These are phyloP conservation scores for Colletotrichum truncatum DNA, from an alignment of 2,329 filamentous ascomycete species.

Conservation along the genomic window DNA sequence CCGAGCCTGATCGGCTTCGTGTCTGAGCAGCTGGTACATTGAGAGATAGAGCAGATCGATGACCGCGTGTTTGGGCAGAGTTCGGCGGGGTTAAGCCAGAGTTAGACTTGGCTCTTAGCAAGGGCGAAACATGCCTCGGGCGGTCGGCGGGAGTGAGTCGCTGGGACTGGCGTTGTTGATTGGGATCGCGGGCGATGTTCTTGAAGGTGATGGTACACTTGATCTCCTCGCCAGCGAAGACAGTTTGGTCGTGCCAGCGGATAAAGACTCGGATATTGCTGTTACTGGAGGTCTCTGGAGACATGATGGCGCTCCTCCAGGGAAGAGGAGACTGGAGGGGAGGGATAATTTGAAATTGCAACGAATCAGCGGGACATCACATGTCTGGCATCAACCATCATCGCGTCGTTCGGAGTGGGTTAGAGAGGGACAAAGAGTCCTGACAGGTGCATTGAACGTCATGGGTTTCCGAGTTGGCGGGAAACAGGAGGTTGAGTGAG, in stretches of 20 bases:
- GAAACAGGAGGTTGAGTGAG: conserved; percentile 27
- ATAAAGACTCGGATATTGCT: conserved; percentile 94
- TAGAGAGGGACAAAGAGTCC: conserved; percentile 28
- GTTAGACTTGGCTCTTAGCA: conserved; percentile 53
- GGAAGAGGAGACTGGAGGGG: conserved; percentile 18
- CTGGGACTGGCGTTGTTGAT: conserved; percentile 39
- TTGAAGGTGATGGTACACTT: conserved; percentile 97
- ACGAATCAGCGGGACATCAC: conserved; percentile 22
- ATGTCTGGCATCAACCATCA: conserved; percentile 28
- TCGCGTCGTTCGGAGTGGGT: conserved; percentile 15
- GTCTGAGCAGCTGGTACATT: conserved; percentile 58
- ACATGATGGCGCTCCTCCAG: conserved; percentile 49
- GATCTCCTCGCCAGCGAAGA: conserved; percentile 96
- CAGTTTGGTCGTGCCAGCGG: conserved; percentile 90
- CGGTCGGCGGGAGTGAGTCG: conserved; percentile 29
- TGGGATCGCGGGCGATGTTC: conserved; percentile 71
- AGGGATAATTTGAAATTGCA: neutral
- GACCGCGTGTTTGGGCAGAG: conserved; percentile 57
- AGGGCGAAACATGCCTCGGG: conserved; percentile 47
- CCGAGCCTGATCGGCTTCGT: conserved; percentile 55
- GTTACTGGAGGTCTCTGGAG: conserved; percentile 66
- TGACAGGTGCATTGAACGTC: conserved; percentile 25
- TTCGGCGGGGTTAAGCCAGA: conserved; percentile 57
- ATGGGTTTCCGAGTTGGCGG: conserved; percentile 29
- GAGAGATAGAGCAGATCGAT: conserved; percentile 75